A percentile compares a stretch with the other conserved stretches of the same genome.
phyloP scores from a whole-genome alignment of 148 eudicot species.

The Fagopyrum esculentum region DNA sequence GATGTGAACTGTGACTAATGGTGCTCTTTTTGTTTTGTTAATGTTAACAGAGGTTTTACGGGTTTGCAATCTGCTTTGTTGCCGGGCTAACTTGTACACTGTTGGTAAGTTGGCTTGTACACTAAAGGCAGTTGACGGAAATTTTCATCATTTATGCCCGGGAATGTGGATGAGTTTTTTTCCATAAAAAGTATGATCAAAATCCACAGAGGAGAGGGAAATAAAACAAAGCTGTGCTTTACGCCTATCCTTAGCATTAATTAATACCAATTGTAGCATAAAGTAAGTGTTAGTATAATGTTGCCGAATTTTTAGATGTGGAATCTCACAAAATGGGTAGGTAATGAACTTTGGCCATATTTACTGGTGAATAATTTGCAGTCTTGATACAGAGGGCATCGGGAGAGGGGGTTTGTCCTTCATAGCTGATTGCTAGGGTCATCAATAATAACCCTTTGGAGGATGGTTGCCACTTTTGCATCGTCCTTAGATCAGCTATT shows the following conservation, averaged over 20 bases:
- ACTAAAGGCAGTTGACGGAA: no score
- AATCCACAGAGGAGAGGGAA: background rate
- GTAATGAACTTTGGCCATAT: background rate
- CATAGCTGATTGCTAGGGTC: background rate
- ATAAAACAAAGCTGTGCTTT: background rate
- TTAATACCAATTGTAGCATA: background rate
- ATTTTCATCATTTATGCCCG: no score
- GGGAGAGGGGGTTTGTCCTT: background rate
- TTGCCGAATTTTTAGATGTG: background rate
- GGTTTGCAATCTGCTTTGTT: constrained; percentile 82
- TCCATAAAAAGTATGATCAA: background rate
- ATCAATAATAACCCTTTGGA: background rate
- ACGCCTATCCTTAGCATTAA: background rate
- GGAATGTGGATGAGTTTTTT: no score
- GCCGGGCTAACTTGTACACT: constrained; percentile 83
- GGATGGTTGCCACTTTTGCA: background rate
- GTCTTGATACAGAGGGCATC: background rate
- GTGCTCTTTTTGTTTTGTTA: constrained; percentile 8
- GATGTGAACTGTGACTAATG: background rate
- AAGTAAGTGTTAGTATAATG: no score
- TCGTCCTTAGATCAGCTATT: background rate
- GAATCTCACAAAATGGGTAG: background rate
- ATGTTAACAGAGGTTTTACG: constrained; percentile 66
- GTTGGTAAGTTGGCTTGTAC: constrained; percentile 51
- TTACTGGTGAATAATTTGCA: background rate